Evolutionary conservation across 1,139 yeast species (phyloP), one percentile per base, ranked within the genome.

Genomic region (Yamadazyma atlantica): DNA sequence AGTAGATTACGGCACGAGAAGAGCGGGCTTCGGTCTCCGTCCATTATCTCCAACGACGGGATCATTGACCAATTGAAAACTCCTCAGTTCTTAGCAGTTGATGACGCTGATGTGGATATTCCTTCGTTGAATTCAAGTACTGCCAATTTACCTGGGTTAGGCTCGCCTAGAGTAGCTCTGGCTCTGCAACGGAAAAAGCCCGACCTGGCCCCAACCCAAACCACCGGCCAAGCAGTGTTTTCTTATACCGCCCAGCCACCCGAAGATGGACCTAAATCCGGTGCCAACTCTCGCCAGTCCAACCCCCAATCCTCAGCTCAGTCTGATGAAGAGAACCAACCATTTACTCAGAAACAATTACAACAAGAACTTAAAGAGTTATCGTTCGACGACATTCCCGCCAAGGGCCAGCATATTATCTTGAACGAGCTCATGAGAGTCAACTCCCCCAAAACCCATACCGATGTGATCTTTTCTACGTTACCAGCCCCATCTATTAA

Each of bases 401-500:
- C 96, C 3, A 78, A 82, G 48, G 95, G 95, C 0, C 98, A 92
- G 60, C 96, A 90, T 57, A 62, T 90, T 35, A 83, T 92, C 35
- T 66, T 92, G 46, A 90, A 92, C 56, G 96, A 89, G 47, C 66
- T 92, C 49, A 89, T 92, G 95, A 64, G 64, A 37, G 41, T 43
- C n/a, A 66, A 73, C 32, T 70, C 82, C 1, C 83, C 92, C 0
- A 61, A 63, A 16, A 68, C 72, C 11, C 66, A 78, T 1, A 83
- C 90, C 0, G 80, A 75, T 12, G 80, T 92, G 7, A 78, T 92
- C 2, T 85, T 92, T 55, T 82, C 96, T 1, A 90, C 97, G 0
- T 64, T 92, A 31, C 97, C 98, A 0, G 83, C 94, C 0, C 97
- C 98, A 0, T 69, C 79, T 1, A 66, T 84, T 16, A 95, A 96